Evolutionary conservation across 1,139 yeast species (phyloP).

Genomic region (Saccharomyces uvarum): DNA sequence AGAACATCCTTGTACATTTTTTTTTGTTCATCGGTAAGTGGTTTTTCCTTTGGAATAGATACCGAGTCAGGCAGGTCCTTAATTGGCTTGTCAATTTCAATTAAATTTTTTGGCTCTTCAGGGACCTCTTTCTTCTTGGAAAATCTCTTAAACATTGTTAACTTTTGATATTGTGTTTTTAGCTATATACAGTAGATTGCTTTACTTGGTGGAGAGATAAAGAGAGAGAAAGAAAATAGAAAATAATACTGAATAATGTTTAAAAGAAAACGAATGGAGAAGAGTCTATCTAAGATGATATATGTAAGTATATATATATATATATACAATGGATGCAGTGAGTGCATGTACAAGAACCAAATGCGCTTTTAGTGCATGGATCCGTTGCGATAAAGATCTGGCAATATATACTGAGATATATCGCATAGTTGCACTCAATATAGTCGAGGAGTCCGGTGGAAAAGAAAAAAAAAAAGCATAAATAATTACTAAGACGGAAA

Average conservation of each 20-base stretch:
- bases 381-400: not conserved
- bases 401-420: not conserved
- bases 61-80: constrained; percentile 41
- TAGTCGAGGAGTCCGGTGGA: not conserved
- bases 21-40: constrained; percentile 47
- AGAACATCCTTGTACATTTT: constrained; percentile 53
- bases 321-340: not conserved
- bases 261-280: not conserved
- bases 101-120: constrained; percentile 18
- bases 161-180: not conserved
- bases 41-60: constrained; percentile 43
- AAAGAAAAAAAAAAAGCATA: not conserved
- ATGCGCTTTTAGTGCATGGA: not conserved
- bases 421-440: not conserved
- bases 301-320: not conserved
- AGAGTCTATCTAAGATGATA: not conserved
- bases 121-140: constrained; percentile 27
- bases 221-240: not conserved
- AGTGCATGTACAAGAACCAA: not conserved
- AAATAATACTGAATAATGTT: not conserved
- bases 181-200: not conserved
- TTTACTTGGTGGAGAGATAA: not conserved
- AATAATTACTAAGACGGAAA: not conserved
- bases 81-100: constrained; percentile 42
- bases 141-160: constrained; percentile 20